These are phyloP conservation scores for Colletotrichum spinosum DNA, from an alignment of 2,329 filamentous ascomycete genomes.

Conservation along the genomic window DNA sequence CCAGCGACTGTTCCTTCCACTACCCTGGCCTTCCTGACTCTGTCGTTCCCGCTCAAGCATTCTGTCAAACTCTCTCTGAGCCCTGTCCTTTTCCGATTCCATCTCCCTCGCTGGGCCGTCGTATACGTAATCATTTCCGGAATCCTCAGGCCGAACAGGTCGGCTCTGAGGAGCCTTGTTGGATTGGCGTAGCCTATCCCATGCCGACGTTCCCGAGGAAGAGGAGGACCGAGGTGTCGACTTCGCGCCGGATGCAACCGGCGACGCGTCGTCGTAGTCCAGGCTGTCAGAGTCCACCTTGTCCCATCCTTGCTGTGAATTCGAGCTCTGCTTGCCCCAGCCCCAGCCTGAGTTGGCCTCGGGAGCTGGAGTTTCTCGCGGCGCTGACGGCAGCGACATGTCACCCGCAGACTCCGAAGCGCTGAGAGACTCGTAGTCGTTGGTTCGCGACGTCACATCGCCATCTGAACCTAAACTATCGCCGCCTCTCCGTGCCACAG, in stretches of 20 bases:
- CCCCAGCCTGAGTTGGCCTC: conserved; percentile 9
- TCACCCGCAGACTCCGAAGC: conserved; percentile 6
- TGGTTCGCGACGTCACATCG: conserved; percentile 2
- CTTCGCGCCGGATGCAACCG: conserved; percentile 47
- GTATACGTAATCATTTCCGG: conserved; percentile 50
- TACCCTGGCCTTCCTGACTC: conserved; percentile 1
- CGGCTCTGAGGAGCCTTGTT: conserved; percentile 34
- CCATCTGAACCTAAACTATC: neutral
- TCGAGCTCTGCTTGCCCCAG: conserved; percentile 18
- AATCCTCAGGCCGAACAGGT: conserved; percentile 38
- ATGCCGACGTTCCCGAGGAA: conserved; percentile 47
- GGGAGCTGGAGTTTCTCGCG: conserved; percentile 14
- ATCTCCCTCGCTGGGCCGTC: conserved; percentile 51
- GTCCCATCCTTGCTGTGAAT: conserved; percentile 19
- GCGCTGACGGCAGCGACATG: neutral
- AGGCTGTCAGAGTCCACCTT: conserved; percentile 29
- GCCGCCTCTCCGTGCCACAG: conserved; percentile 3
- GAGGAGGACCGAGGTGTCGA: conserved; percentile 12
- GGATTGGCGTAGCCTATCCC: conserved; percentile 59
- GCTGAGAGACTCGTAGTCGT: conserved; percentile 25
- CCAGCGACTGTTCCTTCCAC: conserved; percentile 20
- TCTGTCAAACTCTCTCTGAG: conserved; percentile 63
- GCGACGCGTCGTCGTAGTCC: conserved; percentile 55
- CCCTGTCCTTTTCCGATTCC: conserved; percentile 54
- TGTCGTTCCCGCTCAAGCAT: conserved; percentile 59